Evolutionary conservation across 306 rosid species (phyloP), one percentile per base, ranked within the genome.

Genomic region (Citrullus mucosospermus): DNA sequence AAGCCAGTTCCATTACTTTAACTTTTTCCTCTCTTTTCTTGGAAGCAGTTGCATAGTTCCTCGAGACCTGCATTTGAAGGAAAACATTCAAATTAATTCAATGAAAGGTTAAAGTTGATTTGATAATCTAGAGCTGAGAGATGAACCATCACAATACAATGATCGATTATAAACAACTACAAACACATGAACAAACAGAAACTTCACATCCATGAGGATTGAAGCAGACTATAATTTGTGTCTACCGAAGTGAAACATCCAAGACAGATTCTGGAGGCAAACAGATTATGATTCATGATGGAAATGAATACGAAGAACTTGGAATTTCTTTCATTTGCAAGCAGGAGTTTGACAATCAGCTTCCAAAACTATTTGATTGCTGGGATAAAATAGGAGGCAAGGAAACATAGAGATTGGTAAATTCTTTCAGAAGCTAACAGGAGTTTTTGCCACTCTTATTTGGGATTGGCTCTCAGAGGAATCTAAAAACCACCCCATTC

Each of bases 41-140:
- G 2, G 97, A 61, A 11, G 87, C 70, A 3, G 86, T 80, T 32
- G 99, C 85, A 55, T 81, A 92, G 59, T 78, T 83, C 87, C 91
- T 91, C 5, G 90, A 84, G 56, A 83, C 79, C 97, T 95, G 89
- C 86, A 87, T 78, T n/a, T 10, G 28, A 18, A 67, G 74, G n/a
- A 69, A 46, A 44, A 44, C 30, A 43, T 44, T 44, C 76, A 69
- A 56, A 22, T 69, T 55, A 69, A 69, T 18, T 43, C 55, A 69
- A 69, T 44, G 30, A 20, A 18, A 11, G 76, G 36, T 6, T 44
- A 12, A 44, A 43, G 57, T 44, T 44, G 36, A 69, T 22, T 69
- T 12, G 9, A 69, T 20, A 68, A 43, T 69, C 13, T 20, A 69
- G 18, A 43, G n/a, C 75, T 41, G 56, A 69, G 12, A 46, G 38